Evolutionary conservation across 2,329 filamentous ascomycete genomes (phyloP).

Genomic region (Lecanosticta acicola): DNA sequence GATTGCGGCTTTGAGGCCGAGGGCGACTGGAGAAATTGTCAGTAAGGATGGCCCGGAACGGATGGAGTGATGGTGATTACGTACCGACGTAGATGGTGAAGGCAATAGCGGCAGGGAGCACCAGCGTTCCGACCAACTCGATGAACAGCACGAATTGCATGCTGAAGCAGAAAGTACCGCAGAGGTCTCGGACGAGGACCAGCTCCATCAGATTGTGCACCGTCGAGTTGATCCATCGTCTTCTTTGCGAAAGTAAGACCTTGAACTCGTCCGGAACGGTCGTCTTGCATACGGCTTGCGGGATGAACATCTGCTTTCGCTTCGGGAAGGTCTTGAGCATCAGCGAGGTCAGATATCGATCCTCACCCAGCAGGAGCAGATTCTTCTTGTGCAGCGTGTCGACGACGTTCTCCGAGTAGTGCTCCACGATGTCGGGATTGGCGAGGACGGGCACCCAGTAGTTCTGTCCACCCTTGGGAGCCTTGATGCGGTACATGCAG

Average conservation of each 20-base stretch:
- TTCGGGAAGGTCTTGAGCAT: conserved; percentile 99
- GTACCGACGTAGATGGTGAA: conserved; percentile 95
- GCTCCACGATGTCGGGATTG: conserved; percentile 96
- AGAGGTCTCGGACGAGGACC: conserved; percentile 88
- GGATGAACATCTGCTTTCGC: conserved; percentile 96
- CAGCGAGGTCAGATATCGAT: conserved; percentile 90
- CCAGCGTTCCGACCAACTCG: conserved; percentile 88
- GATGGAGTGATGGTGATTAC: conserved; percentile 33
- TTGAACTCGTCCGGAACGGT: conserved; percentile 89
- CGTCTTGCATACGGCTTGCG: conserved; percentile 97
- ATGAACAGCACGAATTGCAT: conserved; percentile 99
- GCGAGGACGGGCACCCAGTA: conserved; percentile 99
- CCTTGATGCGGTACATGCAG: conserved; percentile 99
- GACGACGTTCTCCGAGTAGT: conserved; percentile 98
- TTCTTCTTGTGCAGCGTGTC: conserved; percentile 99
- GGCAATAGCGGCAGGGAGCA: conserved; percentile 89
- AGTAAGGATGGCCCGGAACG: conserved; percentile 27
- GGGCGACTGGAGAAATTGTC: conserved; percentile 56
- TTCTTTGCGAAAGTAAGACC: conserved; percentile 86
- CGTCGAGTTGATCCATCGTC: conserved; percentile 98
- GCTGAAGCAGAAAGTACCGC: conserved; percentile 98
- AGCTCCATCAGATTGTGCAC: conserved; percentile 98
- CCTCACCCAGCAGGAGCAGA: conserved; percentile 80
- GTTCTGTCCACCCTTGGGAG: conserved; percentile 95
- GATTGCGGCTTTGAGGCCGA: conserved; percentile 68